Conservation (phyloP, 225 moss, liverwort and hornwort species). For the Antitrichia curtipendula region DNA sequence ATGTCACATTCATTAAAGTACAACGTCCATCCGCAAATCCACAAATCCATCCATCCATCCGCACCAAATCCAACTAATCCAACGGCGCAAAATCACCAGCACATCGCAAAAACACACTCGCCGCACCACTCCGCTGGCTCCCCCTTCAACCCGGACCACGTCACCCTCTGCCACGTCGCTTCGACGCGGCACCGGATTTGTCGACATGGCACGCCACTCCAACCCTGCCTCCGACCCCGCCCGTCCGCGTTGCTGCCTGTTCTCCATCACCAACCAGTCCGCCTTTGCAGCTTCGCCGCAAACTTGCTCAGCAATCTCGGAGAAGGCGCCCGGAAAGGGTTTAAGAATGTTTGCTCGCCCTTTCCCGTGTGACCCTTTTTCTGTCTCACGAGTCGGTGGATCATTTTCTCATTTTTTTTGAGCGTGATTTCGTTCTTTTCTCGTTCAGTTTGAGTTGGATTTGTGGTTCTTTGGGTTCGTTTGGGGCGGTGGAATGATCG, state of each 20-base stretch:
- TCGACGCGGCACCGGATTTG: background rate
- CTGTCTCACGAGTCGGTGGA: background rate
- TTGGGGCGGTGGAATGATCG: background rate
- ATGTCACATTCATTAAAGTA: background rate
- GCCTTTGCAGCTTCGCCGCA: background rate
- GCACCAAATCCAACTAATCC: background rate
- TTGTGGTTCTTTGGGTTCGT: background rate
- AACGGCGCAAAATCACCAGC: background rate
- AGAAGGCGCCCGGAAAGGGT: background rate
- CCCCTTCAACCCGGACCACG: background rate
- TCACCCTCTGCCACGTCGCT: background rate
- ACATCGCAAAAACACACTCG: background rate
- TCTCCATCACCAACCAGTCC: background rate
- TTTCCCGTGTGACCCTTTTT: no score
- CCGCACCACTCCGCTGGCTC: background rate
- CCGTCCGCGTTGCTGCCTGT: no score
- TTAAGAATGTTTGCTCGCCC: background rate
- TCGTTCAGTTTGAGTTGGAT: background rate
- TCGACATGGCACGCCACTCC: background rate
- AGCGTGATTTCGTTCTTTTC: background rate
- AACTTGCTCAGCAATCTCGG: background rate
- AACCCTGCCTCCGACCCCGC: background rate
- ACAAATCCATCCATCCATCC: background rate
- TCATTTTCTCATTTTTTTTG: background rate
- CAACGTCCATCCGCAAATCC: no score